Base-by-base conservation (phyloP, 2,329 filamentous ascomycete species). In the Pseudocercospora pini-densiflorae region DNA sequence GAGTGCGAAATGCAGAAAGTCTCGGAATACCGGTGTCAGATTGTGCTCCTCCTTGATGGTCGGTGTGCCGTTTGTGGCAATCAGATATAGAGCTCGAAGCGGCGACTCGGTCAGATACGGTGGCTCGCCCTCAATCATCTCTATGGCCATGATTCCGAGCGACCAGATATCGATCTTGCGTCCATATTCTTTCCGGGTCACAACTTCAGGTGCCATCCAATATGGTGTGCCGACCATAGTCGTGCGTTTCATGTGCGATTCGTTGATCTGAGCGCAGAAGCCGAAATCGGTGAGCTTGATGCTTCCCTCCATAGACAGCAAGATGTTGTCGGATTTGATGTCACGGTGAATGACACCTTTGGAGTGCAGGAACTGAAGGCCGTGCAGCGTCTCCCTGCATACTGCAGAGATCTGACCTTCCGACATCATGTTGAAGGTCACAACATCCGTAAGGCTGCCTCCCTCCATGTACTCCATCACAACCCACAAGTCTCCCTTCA, bases 381-480 rank as follows among this genome's bases (percentile, higher is more conserved):
- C 95, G 79, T 92, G 91, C 51, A 98, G 83, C 23, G 93, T 97
- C 86, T 99, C 95, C 75, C 93, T 87, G 81, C 94, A 98, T 21
- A 99, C 94, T 2, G 94, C 93, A 9, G 95, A 94, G 76, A 99
- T 98, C 81, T 98, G 95, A 2, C 92, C 93, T 79, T 99, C 95
- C 7, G 91, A 94, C 95, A 99, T 98, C 76, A 98, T 97, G 81
- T 98, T 98, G 81, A 97, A 98, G 3, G 95, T 99, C 64, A 99
- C 95, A 62, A 99, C 95, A 79, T 99, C 95, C 10, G 95, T 99
- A 78, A 99, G 84, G 80, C 93, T 97, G 69, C 95, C 95, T 66
- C 95, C 95, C 80, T 99, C 94, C 95, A 99, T 99, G 76, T 94
- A 99, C 81, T 99, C 95, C 95, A 99, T 99, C 36, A 98, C 93